These are phyloP conservation scores for Harringtonia lauricola DNA, from an alignment of 2,329 filamentous ascomycete genomes.

Conservation along the genomic window DNA sequence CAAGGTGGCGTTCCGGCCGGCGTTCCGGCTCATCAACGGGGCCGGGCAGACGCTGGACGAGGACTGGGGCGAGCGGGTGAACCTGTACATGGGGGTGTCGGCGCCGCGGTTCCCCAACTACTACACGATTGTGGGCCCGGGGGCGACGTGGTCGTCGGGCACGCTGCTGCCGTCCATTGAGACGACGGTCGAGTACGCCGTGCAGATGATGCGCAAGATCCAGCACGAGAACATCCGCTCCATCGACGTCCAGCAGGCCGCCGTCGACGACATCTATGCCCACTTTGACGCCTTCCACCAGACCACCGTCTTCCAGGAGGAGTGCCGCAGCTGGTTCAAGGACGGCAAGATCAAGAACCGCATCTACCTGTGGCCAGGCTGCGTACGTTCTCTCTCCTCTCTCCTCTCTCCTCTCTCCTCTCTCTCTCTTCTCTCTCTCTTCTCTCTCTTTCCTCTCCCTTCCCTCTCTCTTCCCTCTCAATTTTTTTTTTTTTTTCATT, in stretches of 20 bases:
- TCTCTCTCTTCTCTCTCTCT: too few relatives aligned
- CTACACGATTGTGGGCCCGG: conserved; percentile 8
- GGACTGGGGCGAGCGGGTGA: conserved; percentile 16
- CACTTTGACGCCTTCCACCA: conserved; percentile 33
- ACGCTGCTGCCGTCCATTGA: conserved; percentile 9
- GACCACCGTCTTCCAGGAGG: conserved; percentile 28
- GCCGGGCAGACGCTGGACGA: conserved; percentile 8
- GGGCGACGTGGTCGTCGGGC: conserved; percentile 7
- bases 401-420: not conserved
- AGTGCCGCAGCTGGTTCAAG: conserved; percentile 9
- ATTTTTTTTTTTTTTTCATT: too few relatives aligned
- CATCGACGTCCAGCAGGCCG: conserved; percentile 31
- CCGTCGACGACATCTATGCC: conserved; percentile 37
- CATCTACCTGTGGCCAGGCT: too few relatives aligned
- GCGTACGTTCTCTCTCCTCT: not conserved
- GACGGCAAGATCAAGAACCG: conserved; percentile 20
- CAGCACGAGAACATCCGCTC: conserved; percentile 35
- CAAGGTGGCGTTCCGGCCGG: conserved; percentile 17
- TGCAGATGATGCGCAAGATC: conserved; percentile 28
- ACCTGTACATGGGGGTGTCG: conserved; percentile 12
- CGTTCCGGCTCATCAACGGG: conserved; percentile 17
- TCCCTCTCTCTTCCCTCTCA: too few relatives aligned
- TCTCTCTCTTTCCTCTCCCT: too few relatives aligned
- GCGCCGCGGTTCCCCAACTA: conserved; percentile 12
- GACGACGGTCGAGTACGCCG: conserved; percentile 17